A percentile compares a stretch with the other conserved stretches of the same genome.
Evolutionary conservation across 83 land plant genomes (phyloP).

Genomic region (Picea abies): DNA sequence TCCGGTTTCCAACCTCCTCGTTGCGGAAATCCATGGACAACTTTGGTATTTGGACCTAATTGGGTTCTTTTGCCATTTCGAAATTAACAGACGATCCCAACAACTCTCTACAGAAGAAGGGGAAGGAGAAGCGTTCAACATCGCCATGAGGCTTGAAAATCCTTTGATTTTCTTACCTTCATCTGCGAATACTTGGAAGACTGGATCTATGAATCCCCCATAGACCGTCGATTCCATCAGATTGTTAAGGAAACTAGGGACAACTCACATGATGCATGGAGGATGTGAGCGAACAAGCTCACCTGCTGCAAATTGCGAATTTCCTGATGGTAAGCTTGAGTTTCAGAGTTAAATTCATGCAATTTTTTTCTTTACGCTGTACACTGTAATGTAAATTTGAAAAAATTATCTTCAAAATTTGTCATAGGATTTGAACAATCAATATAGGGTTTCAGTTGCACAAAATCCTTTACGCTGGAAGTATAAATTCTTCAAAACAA

Average conservation of each 20-base stretch:
- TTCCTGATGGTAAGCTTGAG: too few species aligned
- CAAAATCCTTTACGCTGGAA: too few species aligned
- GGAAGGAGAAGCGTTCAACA: neutral
- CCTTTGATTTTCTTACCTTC: conserved; percentile 1
- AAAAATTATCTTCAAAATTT: neutral
- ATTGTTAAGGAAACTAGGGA: neutral
- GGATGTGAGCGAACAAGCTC: too few species aligned
- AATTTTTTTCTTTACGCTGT: too few species aligned
- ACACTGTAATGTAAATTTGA: too few species aligned
- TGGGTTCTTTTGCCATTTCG: neutral
- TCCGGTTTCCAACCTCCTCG: neutral
- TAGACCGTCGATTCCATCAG: neutral
- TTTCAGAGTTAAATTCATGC: too few species aligned
- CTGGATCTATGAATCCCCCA: neutral
- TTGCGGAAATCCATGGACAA: neutral
- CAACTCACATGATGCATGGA: too few species aligned
- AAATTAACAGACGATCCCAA: neutral
- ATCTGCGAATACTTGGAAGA: neutral
- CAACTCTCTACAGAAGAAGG: too few species aligned
- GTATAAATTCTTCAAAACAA: too few species aligned
- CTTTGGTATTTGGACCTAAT: neutral
- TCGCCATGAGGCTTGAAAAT: conserved; percentile 8
- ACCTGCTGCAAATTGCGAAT: too few species aligned
- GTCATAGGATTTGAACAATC: neutral
- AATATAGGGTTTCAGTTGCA: too few species aligned